Evolutionary conservation across 1,139 yeast species (phyloP).

Genomic region (Entelexis paramagnoliae): DNA sequence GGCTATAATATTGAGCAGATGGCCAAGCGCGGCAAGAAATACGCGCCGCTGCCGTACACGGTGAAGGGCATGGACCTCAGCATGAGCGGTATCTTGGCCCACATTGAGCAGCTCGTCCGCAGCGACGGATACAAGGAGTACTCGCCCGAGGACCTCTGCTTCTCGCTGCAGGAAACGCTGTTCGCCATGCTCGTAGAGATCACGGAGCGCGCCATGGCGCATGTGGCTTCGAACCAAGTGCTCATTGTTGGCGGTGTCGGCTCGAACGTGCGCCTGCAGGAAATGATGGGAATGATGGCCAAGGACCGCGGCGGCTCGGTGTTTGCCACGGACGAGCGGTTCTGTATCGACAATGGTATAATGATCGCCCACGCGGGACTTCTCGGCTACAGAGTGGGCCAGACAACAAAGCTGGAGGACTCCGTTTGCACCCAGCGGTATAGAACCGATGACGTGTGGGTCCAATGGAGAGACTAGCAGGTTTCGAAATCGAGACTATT

Average conservation of each 20-base stretch:
- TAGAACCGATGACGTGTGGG: conserved; percentile 85
- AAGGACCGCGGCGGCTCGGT: conserved; percentile 76
- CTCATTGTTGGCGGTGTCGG: conserved; percentile 98
- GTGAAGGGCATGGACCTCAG: conserved; percentile 98
- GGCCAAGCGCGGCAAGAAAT: conserved; percentile 59
- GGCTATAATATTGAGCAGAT: conserved; percentile 94
- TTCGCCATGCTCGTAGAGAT: conserved; percentile 96
- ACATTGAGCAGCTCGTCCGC: conserved; percentile 63
- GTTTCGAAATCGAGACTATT: background rate
- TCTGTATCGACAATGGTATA: conserved; percentile 94
- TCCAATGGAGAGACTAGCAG: conserved; percentile 54
- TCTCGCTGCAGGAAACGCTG: conserved; percentile 80
- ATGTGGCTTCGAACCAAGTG: conserved; percentile 80
- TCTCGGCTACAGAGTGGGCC: conserved; percentile 75
- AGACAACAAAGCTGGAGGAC: conserved; percentile 44
- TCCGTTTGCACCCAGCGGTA: conserved; percentile 90
- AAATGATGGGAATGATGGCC: conserved; percentile 95
- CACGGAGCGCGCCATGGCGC: conserved; percentile 98
- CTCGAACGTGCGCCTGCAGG: conserved; percentile 78
- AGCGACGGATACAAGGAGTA: conserved; percentile 41
- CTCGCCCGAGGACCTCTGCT: conserved; percentile 82
- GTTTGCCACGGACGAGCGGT: conserved; percentile 90
- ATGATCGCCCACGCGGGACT: conserved; percentile 99
- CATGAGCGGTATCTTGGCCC: conserved; percentile 88
- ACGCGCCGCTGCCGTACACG: conserved; percentile 79